Conservation (phyloP, 2,329 filamentous ascomycete genomes). For the Pseudofabraea citricarpa region DNA sequence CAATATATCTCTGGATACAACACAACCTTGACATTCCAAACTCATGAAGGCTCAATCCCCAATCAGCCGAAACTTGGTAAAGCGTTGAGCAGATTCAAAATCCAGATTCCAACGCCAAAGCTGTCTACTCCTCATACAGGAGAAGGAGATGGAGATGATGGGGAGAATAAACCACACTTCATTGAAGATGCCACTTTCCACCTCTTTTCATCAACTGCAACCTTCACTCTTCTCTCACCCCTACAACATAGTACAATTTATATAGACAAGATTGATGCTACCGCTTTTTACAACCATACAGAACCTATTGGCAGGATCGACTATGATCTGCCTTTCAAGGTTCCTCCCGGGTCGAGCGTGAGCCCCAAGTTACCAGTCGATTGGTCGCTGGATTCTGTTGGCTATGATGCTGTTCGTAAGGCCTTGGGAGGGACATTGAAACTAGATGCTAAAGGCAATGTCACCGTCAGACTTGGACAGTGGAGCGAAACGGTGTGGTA, state of each 20-base stretch:
- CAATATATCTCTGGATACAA: conserved; percentile 87
- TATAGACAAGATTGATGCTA: conserved; percentile 77
- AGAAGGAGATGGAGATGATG: conserved; percentile 32
- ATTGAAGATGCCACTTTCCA: conserved; percentile 85
- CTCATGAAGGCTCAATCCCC: conserved; percentile 70
- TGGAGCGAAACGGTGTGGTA: conserved; percentile 74
- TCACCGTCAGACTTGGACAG: conserved; percentile 68
- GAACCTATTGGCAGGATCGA: conserved; percentile 73
- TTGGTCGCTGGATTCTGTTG: conserved; percentile 72
- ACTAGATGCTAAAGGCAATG: conserved; percentile 71
- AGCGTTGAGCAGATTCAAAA: conserved; percentile 65
- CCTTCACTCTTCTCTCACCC: conserved; percentile 79
- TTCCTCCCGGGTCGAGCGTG: conserved; percentile 66
- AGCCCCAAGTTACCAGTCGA: conserved; percentile 78
- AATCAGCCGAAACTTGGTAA: conserved; percentile 65
- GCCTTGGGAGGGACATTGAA: conserved; percentile 78
- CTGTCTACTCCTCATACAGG: conserved; percentile 52
- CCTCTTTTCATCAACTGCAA: conserved; percentile 78
- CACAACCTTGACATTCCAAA: conserved; percentile 69
- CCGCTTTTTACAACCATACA: conserved; percentile 77
- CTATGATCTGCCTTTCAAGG: conserved; percentile 69
- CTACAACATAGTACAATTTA: conserved; percentile 67
- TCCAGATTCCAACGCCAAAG: conserved; percentile 68
- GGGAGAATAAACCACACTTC: conserved; percentile 56
- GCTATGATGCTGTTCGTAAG: conserved; percentile 74